Base-by-base conservation (phyloP, 306 rosid species). In the Trifolium repens region DNA sequence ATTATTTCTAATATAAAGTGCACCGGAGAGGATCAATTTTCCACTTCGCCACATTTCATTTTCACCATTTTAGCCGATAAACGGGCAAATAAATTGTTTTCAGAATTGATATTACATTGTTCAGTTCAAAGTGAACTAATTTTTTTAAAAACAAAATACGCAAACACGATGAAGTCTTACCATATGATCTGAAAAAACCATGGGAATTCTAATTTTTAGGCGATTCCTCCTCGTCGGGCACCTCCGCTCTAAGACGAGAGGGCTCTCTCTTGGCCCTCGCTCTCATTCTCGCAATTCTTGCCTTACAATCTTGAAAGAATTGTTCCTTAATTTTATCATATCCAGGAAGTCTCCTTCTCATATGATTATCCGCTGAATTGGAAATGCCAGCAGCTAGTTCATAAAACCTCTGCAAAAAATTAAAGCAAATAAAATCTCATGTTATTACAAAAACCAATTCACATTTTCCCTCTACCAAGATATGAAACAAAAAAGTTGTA, bases 321-420 rank as follows among this genome's bases (percentile, higher is more conserved):
- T 87, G 86, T 37, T 83, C 49, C 81, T 34, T 13, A 78, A 90
- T 44, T 32, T 67, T 74, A 60, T 60, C 62, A 52, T 87, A 94
- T 67, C 96, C 98, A 37, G 96, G 92, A 82, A 86, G 47, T 27
- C 53, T 22, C 6, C 26, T 68, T 70, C 0, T 1, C 87, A 90
- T 0, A 43, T 53, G 46, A 15, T 66, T 44, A 42, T 37, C 57
- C 17, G 75, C 69, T 81, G 68, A 34, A 12, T 7, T 2, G 54
- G 39, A 64, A 12, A 88, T 82, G 73, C 55, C 43, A 16, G 19
- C 10, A 69, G 74, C 85, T 75, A 65, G 10, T 37, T 26, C 62
- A 52, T 69, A 47, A 15, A 82, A 4, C 26, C 85, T 83, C 98
- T 94, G 96, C 75, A 81, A 83, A 73, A 79, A 78, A 63, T 42